phyloP scores from a whole-genome alignment of 257 asterid genomes.

The Scutellaria barbata region DNA sequence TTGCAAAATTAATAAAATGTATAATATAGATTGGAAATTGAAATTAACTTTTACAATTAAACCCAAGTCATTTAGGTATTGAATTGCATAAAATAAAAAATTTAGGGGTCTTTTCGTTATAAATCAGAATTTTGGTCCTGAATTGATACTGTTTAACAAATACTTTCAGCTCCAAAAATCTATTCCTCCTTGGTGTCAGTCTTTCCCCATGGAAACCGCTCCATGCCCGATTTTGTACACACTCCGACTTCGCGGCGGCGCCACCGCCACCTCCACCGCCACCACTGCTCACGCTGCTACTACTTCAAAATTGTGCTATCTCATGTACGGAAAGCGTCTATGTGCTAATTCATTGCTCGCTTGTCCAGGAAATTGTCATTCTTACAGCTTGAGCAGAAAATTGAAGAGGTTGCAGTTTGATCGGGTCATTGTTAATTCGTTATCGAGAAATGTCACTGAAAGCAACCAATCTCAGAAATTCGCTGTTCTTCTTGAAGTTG shows the following conservation, averaged over 20 bases:
- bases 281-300: slow-evolving; percentile 22
- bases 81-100: slow-evolving; percentile 6
- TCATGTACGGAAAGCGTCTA: slow-evolving; percentile 28
- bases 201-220: slow-evolving; percentile 41
- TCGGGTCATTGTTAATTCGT: slow-evolving; percentile 40
- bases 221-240: slow-evolving; percentile 41
- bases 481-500: slow-evolving; percentile 87
- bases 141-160: neutral
- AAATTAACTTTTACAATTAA: no score
- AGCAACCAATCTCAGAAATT: slow-evolving; percentile 49
- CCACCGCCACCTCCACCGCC: slow-evolving; percentile 22
- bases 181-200: neutral
- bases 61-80: no score
- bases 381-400: slow-evolving; percentile 33
- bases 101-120: neutral
- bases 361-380: slow-evolving; percentile 30
- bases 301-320: slow-evolving; percentile 37
- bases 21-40: no score
- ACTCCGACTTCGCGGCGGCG: slow-evolving; percentile 38
- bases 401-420: slow-evolving; percentile 41
- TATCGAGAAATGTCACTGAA: slow-evolving; percentile 36
- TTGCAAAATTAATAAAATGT: no score
- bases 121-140: slow-evolving; percentile 7
- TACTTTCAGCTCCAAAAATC: slow-evolving; percentile 24
- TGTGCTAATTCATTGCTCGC: slow-evolving; percentile 28